These are phyloP conservation scores for Amoeboaphelidium protococcarum DNA, from an alignment of 371 early-diverging fungal species.

Conservation along the genomic window DNA sequence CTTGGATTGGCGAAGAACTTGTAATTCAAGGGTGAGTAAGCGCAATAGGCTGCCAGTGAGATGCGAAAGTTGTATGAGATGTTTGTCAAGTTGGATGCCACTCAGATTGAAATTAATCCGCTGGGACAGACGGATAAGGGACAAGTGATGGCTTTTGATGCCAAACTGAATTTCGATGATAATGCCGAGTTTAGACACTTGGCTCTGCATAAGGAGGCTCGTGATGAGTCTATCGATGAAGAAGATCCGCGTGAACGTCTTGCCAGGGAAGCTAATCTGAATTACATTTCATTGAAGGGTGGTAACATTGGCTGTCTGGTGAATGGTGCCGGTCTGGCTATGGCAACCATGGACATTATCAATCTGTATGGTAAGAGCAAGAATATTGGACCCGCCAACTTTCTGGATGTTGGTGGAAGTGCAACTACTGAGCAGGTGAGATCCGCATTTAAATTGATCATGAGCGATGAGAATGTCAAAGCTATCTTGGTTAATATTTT, in stretches of 20 bases:
- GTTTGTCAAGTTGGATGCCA: conserved; percentile 85
- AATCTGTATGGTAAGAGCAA: conserved; percentile 79
- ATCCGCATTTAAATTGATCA: conserved; percentile 94
- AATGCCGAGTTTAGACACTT: conserved; percentile 92
- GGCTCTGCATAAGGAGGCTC: conserved; percentile 44
- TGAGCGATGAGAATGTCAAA: conserved; percentile 58
- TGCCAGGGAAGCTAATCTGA: conserved; percentile 82
- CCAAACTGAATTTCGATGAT: conserved; percentile 91
- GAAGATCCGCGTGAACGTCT: conserved; percentile 91
- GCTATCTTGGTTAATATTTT: conserved; percentile 97
- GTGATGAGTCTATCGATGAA: conserved; percentile 79
- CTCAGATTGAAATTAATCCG: conserved; percentile 94
- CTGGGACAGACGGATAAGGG: conserved; percentile 66
- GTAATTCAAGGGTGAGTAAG: conserved; percentile 46
- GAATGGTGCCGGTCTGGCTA: conserved; percentile 96
- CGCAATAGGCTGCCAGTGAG: conserved; percentile 50
- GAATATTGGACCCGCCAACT: conserved; percentile 99
- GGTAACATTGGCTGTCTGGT: conserved; percentile 53
- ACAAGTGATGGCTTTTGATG: conserved; percentile 70
- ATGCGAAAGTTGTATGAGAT: conserved; percentile 76
- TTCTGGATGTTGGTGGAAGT: conserved; percentile 93
- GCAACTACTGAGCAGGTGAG: conserved; percentile 85
- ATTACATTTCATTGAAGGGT: conserved; percentile 96
- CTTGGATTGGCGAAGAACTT: conserved; percentile 40
- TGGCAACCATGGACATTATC: conserved; percentile 98